phyloP scores from a whole-genome alignment of 164 flowering plant species.

The Macadamia integrifolia region DNA sequence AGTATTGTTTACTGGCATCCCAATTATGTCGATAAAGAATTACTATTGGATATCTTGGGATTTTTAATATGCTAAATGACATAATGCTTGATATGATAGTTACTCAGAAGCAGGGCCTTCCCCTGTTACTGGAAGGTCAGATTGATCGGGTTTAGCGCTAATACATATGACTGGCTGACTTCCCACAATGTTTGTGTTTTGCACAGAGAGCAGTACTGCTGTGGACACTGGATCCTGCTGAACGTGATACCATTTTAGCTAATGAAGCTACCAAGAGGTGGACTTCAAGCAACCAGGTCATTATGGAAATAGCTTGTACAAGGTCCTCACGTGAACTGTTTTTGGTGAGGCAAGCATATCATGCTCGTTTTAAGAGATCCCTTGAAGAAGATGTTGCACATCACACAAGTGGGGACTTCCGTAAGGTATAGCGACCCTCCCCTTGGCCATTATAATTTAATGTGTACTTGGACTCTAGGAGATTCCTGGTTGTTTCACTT shows the following conservation, averaged over 20 bases:
- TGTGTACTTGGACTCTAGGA: background rate
- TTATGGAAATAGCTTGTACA: conserved; percentile 72
- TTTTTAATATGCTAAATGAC: background rate
- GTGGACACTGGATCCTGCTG: conserved; percentile 68
- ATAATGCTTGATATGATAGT: background rate
- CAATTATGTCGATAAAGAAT: background rate
- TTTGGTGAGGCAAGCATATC: conserved; percentile 60
- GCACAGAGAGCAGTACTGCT: conserved; percentile 45
- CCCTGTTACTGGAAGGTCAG: background rate
- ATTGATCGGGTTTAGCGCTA: background rate
- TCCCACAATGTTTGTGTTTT: background rate
- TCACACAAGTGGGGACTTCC: conserved; percentile 56
- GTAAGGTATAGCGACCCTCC: conserved; percentile 45
- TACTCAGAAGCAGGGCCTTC: background rate
- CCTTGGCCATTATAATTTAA: background rate
- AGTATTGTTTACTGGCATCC: background rate
- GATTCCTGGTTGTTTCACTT: background rate
- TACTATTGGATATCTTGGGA: background rate
- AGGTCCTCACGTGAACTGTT: conserved; percentile 59
- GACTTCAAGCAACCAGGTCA: conserved; percentile 40
- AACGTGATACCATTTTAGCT: conserved; percentile 65
- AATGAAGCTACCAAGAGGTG: conserved; percentile 57
- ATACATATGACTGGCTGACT: background rate
- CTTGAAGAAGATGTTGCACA: conserved; percentile 85
- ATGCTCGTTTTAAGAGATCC: conserved; percentile 63